A percentile compares a stretch with the other conserved stretches of the same genome.
These are phyloP conservation scores for Penicillium coprophilum DNA, from an alignment of 495 filamentous ascomycete genomes.

Conservation along the genomic window DNA sequence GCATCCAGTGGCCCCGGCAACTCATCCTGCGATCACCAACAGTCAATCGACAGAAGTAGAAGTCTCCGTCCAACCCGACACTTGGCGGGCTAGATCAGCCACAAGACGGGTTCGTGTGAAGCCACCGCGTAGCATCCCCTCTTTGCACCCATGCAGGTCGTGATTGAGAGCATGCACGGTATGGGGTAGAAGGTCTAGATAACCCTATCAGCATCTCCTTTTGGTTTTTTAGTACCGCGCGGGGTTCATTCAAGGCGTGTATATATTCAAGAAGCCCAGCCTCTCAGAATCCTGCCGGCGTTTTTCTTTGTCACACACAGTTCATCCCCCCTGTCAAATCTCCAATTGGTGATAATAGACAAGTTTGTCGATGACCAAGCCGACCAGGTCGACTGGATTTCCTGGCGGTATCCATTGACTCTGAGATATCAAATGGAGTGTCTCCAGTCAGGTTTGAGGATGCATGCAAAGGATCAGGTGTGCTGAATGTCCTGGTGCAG, in stretches of 20 bases:
- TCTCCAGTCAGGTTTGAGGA: neutral
- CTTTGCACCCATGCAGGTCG: conserved; percentile 6
- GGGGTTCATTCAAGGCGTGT: neutral
- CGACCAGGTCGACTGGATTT: neutral
- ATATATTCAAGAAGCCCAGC: conserved; percentile 13
- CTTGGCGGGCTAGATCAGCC: conserved; percentile 31
- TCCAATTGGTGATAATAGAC: neutral
- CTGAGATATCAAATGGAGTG: neutral
- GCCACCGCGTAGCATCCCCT: conserved; percentile 19
- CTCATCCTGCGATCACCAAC: conserved; percentile 10
- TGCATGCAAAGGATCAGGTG: conserved; percentile 8
- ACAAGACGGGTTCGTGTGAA: conserved; percentile 21
- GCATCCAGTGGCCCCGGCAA: conserved; percentile 21
- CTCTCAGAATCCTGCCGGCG: conserved; percentile 10
- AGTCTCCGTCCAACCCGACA: conserved; percentile 27
- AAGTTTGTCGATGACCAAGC: neutral
- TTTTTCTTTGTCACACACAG: conserved; percentile 9
- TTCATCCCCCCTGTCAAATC: neutral
- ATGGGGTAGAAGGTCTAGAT: neutral
- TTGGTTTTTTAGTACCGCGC: neutral
- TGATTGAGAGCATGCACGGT: neutral
- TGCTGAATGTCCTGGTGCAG: neutral
- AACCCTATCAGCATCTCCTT: conserved; percentile 1
- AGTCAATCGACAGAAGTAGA: conserved; percentile 11
- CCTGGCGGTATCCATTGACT: neutral